Percentiles rank a stretch among this genome's conserved stretches.
Conservation (phyloP, 2,329 filamentous ascomycete genomes). For the Cryphonectria radicalis region DNA sequence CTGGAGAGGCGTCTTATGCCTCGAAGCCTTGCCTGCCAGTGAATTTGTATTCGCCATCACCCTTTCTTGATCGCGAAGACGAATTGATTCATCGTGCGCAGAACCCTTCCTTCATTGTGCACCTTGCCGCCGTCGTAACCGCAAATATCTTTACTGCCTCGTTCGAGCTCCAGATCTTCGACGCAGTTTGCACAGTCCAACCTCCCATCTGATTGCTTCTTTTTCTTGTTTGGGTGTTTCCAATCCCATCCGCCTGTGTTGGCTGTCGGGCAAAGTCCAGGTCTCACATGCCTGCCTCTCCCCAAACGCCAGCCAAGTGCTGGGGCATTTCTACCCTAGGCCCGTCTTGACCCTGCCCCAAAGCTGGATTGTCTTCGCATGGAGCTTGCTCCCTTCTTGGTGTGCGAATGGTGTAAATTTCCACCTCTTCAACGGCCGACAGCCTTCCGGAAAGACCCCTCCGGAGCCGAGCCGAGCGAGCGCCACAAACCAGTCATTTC, state of each 20-base stretch:
- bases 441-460: background rate
- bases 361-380: background rate
- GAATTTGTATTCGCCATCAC: background rate
- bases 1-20: background rate
- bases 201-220: background rate
- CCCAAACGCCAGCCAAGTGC: background rate
- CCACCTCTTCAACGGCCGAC: background rate
- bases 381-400: background rate
- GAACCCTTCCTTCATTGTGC: background rate
- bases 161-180: background rate
- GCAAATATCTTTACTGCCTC: background rate
- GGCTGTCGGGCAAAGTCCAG: background rate
- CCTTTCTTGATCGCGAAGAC: background rate
- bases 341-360: background rate
- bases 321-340: background rate
- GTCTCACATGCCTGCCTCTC: background rate
- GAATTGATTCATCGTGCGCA: background rate
- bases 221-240: background rate
- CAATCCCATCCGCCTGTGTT: background rate
- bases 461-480: constrained; percentile 1
- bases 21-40: background rate
- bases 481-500: background rate
- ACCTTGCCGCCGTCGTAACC: background rate
- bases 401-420: background rate
- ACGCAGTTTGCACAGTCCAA: background rate